Percentiles rank a stretch among this genome's conserved stretches.
phyloP scores from a whole-genome alignment of 2,329 filamentous ascomycete species.

The Teratosphaeria zuluensis region DNA sequence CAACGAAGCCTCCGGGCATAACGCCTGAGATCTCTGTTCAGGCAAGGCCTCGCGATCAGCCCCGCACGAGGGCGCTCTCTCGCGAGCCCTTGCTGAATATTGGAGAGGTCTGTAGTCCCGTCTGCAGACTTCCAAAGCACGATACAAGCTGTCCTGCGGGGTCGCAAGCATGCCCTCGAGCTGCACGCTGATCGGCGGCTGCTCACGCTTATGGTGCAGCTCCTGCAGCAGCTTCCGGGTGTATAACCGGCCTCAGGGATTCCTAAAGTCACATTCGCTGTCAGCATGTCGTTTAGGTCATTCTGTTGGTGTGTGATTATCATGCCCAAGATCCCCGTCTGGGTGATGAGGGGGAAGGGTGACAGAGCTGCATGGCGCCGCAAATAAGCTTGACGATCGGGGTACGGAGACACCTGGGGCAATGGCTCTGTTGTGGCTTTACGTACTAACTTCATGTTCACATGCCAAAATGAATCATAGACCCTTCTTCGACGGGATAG shows the following conservation, averaged over 20 bases:
- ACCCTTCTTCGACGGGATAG: too few species aligned
- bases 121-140: background rate
- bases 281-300: background rate
- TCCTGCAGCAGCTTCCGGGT: background rate
- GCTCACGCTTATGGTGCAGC: background rate
- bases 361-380: background rate
- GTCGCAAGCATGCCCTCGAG: background rate
- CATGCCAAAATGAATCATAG: background rate
- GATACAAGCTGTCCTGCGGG: background rate
- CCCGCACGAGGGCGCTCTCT: background rate
- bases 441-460: background rate
- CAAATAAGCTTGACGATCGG: background rate
- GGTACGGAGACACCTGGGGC: background rate
- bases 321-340: background rate
- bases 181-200: background rate
- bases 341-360: background rate
- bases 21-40: background rate
- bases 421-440: background rate
- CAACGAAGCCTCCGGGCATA: background rate
- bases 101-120: too few species aligned
- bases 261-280: background rate
- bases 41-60: background rate
- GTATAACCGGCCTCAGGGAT: background rate
- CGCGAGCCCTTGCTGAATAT: background rate
- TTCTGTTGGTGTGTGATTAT: background rate